Evolutionary conservation across 192 early-diverging fungal species (phyloP).

Genomic region (Coemansia brasiliensis): DNA sequence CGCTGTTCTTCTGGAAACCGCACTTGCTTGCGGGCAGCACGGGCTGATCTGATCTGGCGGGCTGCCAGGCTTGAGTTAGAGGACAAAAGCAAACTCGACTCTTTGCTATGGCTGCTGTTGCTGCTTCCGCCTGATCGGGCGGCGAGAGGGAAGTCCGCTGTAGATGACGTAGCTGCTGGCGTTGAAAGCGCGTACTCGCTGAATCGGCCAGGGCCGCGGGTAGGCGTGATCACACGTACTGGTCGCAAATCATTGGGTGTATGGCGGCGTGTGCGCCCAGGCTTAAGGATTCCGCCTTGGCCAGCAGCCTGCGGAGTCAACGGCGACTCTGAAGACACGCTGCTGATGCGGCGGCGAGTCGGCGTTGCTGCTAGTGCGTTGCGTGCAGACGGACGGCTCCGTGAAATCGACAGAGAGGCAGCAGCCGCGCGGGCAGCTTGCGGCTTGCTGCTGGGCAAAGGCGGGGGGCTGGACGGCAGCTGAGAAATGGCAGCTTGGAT

Average conservation of each 20-base stretch:
- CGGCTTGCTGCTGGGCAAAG: neutral
- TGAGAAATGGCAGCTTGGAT: conserved; percentile 1
- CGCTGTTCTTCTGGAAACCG: conserved; percentile 45
- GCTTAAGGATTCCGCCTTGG: conserved; percentile 42
- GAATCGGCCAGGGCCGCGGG: neutral
- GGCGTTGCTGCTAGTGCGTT: too few species aligned
- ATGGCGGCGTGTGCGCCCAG: conserved; percentile 26
- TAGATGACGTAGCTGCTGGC: neutral
- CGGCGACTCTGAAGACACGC: neutral
- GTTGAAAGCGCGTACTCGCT: neutral
- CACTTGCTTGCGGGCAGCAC: conserved; percentile 26
- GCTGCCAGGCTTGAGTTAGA: neutral
- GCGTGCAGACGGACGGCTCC: too few species aligned
- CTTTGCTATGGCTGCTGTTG: conserved; percentile 1
- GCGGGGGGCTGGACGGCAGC: neutral
- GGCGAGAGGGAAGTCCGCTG: neutral
- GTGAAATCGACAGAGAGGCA: too few species aligned
- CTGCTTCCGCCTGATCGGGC: neutral
- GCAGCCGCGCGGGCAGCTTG: neutral
- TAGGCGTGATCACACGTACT: neutral
- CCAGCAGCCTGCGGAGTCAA: conserved; percentile 41
- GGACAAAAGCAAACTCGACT: too few species aligned
- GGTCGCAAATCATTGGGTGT: conserved; percentile 4
- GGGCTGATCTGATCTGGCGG: conserved; percentile 2
- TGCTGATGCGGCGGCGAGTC: conserved; percentile 2